Evolutionary conservation across 2,329 filamentous ascomycete species (phyloP).

Genomic region (Aspergillus quadricinctus): DNA sequence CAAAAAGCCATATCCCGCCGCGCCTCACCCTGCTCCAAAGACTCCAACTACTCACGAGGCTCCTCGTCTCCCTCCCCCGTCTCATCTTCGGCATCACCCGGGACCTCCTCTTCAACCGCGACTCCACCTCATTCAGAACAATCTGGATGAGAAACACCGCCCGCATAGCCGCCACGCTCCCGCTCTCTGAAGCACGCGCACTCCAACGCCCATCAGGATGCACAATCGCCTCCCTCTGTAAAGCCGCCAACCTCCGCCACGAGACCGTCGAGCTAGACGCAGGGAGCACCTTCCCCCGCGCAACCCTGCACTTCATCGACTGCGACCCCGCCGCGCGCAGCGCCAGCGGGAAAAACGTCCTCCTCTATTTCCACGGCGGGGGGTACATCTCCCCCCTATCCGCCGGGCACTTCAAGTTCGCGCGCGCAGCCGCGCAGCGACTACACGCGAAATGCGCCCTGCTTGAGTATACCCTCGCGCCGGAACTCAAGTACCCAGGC

Average conservation of each 20-base stretch:
- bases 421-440: not conserved
- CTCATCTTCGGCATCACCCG: not conserved
- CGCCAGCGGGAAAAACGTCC: not conserved
- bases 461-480: conserved; percentile 6
- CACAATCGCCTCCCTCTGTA: not conserved
- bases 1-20: not conserved
- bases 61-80: not conserved
- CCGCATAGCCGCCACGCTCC: not conserved
- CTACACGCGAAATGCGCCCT: not conserved
- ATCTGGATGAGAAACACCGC: not conserved
- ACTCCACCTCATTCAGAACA: not conserved
- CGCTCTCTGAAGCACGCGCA: not conserved
- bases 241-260: not conserved
- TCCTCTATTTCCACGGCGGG: not conserved
- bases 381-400: not conserved
- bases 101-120: not conserved
- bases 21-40: not conserved
- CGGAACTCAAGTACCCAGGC: conserved; percentile 4
- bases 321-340: not conserved
- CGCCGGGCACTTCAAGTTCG: not conserved
- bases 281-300: not conserved
- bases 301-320: not conserved
- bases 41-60: not conserved
- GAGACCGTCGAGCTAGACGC: not conserved
- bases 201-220: not conserved